These are phyloP conservation scores for Plasmopara muralis DNA, from an alignment of 352 stramenopile species.

Conservation along the genomic window DNA sequence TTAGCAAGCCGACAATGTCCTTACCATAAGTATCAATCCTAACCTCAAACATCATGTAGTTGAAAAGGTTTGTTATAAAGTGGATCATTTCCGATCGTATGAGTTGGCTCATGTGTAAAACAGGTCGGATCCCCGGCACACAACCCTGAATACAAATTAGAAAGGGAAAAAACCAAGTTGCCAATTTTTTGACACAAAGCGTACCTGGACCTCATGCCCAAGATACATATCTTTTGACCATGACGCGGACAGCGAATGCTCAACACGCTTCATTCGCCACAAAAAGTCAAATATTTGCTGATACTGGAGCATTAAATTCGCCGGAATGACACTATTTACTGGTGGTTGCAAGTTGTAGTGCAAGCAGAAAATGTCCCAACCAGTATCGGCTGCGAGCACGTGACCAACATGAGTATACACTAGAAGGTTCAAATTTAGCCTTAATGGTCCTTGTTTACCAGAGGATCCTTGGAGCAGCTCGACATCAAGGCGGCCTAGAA, in stretches of 20 bases:
- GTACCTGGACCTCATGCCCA: constrained; percentile 88
- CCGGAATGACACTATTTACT: constrained; percentile 86
- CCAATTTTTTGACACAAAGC: neutral
- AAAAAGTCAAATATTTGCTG: constrained; percentile 88
- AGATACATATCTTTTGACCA: constrained; percentile 97
- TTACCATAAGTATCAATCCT: neutral
- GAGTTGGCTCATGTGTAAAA: constrained; percentile 92
- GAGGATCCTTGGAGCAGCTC: constrained; percentile 80
- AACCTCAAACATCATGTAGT: constrained; percentile 98
- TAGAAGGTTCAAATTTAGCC: no score
- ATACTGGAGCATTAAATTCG: constrained; percentile 80
- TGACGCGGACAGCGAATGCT: constrained; percentile 91
- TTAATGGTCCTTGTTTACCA: constrained; percentile 16
- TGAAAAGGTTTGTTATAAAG: constrained; percentile 96
- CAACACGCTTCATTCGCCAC: constrained; percentile 86
- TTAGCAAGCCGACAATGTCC: neutral
- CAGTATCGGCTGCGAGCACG: constrained; percentile 56
- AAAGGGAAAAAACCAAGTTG: constrained; percentile 1
- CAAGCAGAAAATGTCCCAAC: constrained; percentile 93
- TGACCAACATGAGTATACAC: neutral
- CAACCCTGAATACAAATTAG: constrained; percentile 28
- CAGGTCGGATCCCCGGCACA: constrained; percentile 42
- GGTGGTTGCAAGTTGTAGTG: constrained; percentile 86
- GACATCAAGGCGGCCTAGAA: constrained; percentile 90
- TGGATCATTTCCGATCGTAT: constrained; percentile 97